Conservation (phyloP, 129 eudicot genomes). For the Ambrosia artemisiifolia region DNA sequence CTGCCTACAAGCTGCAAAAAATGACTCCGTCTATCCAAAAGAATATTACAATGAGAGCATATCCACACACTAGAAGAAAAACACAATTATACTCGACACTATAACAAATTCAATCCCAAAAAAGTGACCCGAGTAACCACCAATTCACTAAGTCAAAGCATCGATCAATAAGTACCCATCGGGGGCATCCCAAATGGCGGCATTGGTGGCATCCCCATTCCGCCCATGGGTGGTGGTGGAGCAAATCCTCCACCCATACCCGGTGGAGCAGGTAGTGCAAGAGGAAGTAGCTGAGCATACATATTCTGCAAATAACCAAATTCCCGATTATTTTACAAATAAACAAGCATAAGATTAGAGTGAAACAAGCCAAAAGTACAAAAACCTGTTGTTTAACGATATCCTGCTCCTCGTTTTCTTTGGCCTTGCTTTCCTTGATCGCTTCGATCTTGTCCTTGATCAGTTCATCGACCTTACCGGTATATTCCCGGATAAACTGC, state of each 20-base stretch:
- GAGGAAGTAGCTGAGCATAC: conserved; percentile 87
- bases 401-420: conserved; percentile 84
- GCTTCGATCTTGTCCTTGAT: conserved; percentile 77
- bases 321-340: neutral
- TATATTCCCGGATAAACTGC: conserved; percentile 94
- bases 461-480: conserved; percentile 82
- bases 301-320: conserved; percentile 54
- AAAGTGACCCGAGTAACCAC: conserved; percentile 22
- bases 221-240: conserved; percentile 59
- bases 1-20: neutral
- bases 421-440: conserved; percentile 64
- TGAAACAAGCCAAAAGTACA: neutral
- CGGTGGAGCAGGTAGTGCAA: conserved; percentile 86
- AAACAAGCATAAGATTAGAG: neutral
- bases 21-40: too few species aligned
- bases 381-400: conserved; percentile 72
- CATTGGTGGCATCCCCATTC: conserved; percentile 97
- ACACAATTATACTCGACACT: neutral
- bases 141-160: conserved; percentile 21
- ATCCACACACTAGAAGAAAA: too few species aligned
- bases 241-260: conserved; percentile 57
- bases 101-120: conserved; percentile 7
- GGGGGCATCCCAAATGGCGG: conserved; percentile 90
- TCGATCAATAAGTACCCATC: conserved; percentile 66
- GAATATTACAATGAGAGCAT: too few species aligned